Evolutionary conservation across 2,329 filamentous ascomycete species (phyloP).

Genomic region (Calonectria multiphialidica): DNA sequence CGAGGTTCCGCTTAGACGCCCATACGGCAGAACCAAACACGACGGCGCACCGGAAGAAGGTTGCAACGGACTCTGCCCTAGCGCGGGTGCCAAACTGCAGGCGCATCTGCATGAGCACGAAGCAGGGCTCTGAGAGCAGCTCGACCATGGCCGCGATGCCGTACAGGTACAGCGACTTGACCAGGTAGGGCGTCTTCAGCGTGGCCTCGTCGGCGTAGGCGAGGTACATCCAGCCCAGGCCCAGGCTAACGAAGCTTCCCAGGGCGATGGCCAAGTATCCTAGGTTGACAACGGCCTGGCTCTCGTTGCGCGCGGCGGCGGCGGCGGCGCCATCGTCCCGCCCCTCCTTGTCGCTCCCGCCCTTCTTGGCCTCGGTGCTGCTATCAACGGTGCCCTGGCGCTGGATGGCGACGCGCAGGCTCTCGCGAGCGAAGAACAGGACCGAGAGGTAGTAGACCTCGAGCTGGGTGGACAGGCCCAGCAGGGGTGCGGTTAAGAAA

Average conservation of each 20-base stretch:
- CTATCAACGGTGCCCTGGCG: conserved; percentile 64
- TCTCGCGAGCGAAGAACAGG: conserved; percentile 95
- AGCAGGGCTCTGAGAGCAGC: conserved; percentile 87
- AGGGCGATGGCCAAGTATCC: conserved; percentile 83
- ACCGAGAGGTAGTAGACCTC: conserved; percentile 94
- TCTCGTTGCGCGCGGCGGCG: conserved; percentile 49
- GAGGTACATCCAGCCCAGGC: conserved; percentile 78
- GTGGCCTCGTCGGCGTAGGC: conserved; percentile 60
- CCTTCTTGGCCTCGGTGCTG: neutral
- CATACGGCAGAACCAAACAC: conserved; percentile 80
- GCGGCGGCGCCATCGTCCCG: conserved; percentile 25
- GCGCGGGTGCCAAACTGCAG: conserved; percentile 86
- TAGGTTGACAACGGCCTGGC: conserved; percentile 88
- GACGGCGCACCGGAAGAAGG: conserved; percentile 79
- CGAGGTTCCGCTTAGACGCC: conserved; percentile 60
- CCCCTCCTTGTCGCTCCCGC: conserved; percentile 13
- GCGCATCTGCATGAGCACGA: conserved; percentile 86
- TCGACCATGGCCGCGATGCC: conserved; percentile 74
- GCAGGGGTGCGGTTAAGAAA: conserved; percentile 84
- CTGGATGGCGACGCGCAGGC: conserved; percentile 90
- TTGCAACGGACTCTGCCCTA: conserved; percentile 84
- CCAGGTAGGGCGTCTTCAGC: conserved; percentile 73
- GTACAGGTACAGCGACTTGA: conserved; percentile 65
- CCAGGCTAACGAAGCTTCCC: conserved; percentile 73
- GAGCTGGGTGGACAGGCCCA: conserved; percentile 89